phyloP scores from a whole-genome alignment of 371 early-diverging fungal genomes.

The Gilbertella persicaria region DNA sequence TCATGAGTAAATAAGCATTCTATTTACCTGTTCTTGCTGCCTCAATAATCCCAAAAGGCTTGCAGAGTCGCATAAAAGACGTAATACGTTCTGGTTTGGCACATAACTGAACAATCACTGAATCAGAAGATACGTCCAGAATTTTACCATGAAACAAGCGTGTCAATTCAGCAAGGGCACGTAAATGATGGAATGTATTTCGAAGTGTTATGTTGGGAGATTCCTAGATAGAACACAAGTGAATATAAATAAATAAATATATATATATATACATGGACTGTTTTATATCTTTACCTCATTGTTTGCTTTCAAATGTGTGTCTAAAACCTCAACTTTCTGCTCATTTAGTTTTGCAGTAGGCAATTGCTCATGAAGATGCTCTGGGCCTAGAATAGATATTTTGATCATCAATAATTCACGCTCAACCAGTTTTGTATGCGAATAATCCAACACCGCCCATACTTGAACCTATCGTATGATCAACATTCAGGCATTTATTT shows the following conservation, averaged over 20 bases:
- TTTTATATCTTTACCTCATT: constrained; percentile 16
- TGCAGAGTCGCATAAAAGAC: constrained; percentile 87
- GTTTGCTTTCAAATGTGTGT: constrained; percentile 30
- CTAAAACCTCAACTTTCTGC: constrained; percentile 34
- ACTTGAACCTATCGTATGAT: constrained; percentile 70
- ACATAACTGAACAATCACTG: constrained; percentile 81
- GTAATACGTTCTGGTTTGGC: constrained; percentile 89
- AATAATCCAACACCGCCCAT: constrained; percentile 96
- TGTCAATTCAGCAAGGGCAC: constrained; percentile 78
- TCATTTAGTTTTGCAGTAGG: constrained; percentile 39
- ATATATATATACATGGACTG: neutral
- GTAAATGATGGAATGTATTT: constrained; percentile 76
- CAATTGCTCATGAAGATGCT: constrained; percentile 57
- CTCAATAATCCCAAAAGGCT: constrained; percentile 93
- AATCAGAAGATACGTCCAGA: constrained; percentile 84
- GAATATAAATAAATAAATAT: neutral
- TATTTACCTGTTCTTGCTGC: constrained; percentile 82
- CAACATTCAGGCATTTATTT: neutral
- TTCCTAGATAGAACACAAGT: neutral
- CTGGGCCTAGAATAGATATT: constrained; percentile 86
- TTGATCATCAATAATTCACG: constrained; percentile 91
- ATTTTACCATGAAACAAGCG: constrained; percentile 83
- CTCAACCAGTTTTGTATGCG: constrained; percentile 78
- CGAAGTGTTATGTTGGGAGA: constrained; percentile 50
- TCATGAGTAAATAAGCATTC: neutral